phyloP scores from a whole-genome alignment of 2,329 filamentous ascomycete species.

The Endoconidiophora laricicola region DNA sequence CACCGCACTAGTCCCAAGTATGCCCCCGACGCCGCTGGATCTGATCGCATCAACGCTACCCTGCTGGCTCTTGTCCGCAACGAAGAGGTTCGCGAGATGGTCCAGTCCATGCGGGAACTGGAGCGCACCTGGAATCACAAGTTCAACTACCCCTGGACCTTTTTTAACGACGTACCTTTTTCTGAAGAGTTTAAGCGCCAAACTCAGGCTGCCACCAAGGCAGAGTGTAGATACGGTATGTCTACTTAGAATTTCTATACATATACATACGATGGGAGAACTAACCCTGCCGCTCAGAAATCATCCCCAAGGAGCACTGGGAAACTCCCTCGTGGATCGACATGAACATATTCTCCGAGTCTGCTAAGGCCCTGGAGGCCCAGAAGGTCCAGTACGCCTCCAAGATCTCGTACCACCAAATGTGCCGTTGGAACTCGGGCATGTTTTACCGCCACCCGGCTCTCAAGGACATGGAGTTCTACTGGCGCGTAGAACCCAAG shows the following conservation, averaged over 20 bases:
- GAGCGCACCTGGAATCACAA: conserved; percentile 95
- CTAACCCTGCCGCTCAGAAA: conserved; percentile 33
- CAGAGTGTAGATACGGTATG: conserved; percentile 69
- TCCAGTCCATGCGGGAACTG: conserved; percentile 77
- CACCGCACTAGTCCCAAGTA: conserved; percentile 63
- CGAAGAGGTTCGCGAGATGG: conserved; percentile 66
- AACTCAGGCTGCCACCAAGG: conserved; percentile 71
- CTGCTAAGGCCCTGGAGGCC: conserved; percentile 64
- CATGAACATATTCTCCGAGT: conserved; percentile 68
- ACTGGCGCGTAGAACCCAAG: conserved; percentile 97
- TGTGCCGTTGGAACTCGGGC: conserved; percentile 98
- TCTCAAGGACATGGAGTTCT: conserved; percentile 66
- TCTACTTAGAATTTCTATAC: background rate
- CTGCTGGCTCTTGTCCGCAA: conserved; percentile 86
- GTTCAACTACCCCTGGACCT: conserved; percentile 99
- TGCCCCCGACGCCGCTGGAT: conserved; percentile 54
- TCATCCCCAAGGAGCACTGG: conserved; percentile 94
- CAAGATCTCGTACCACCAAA: conserved; percentile 87
- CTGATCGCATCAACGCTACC: conserved; percentile 81
- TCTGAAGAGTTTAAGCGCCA: conserved; percentile 78
- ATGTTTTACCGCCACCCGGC: conserved; percentile 95
- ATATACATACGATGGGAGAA: background rate
- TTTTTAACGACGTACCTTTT: conserved; percentile 94
- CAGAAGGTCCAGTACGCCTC: conserved; percentile 80
- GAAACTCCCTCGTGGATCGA: conserved; percentile 85